phyloP scores from a whole-genome alignment of 305 asterid species.

The Ajuga reptans region DNA sequence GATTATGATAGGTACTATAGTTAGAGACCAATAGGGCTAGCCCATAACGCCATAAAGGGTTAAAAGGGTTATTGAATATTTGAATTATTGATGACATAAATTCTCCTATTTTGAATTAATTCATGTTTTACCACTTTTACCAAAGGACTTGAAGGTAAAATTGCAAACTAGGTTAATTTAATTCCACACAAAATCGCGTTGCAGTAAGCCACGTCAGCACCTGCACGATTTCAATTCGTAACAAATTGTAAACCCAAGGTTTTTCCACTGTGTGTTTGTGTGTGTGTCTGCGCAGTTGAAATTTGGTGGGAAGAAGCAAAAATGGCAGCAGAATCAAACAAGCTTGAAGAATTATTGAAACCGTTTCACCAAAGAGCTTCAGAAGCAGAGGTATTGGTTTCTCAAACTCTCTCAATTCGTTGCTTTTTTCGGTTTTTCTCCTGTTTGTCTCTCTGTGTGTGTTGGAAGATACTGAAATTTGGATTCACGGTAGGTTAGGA shows the following conservation, averaged over 20 bases:
- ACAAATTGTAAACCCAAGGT: neutral
- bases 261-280: neutral
- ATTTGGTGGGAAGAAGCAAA: slow-evolving; percentile 8
- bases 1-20: no score
- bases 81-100: no score
- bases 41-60: no score
- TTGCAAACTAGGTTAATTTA: no score
- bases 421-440: neutral
- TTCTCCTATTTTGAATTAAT: no score
- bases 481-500: no score
- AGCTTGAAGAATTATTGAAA: slow-evolving; percentile 43
- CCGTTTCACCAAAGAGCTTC: slow-evolving; percentile 77
- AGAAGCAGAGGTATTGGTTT: slow-evolving; percentile 68
- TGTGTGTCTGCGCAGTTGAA: slow-evolving; percentile 15
- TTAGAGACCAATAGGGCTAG: no score
- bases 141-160: no score
- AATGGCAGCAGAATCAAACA: slow-evolving; percentile 46
- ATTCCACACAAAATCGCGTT: no score
- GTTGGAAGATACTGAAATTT: neutral
- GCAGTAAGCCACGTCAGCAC: neutral
- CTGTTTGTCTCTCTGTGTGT: neutral
- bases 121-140: no score
- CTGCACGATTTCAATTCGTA: neutral
- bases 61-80: no score
- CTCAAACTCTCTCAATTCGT: neutral